Conservation (phyloP, 441 rosid genomes). For the Pelargonium exstipulatum region DNA sequence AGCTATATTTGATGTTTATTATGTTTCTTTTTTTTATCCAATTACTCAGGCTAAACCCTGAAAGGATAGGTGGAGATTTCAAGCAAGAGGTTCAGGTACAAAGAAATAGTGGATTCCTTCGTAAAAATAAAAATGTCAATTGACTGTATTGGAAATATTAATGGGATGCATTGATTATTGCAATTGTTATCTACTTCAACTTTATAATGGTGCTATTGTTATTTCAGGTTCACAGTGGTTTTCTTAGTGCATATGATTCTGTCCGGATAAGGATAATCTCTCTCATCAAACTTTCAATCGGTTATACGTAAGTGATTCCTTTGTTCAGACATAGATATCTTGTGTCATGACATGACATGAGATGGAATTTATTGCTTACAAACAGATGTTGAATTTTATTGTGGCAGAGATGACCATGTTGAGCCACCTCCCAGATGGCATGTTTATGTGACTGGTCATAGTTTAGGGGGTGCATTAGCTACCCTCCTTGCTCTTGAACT, state of each 20-base stretch:
- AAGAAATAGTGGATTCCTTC: not conserved
- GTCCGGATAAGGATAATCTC: slow-evolving; percentile 76
- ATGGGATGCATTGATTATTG: not conserved
- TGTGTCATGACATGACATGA: not conserved
- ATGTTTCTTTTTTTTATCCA: not conserved
- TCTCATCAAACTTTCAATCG: slow-evolving; percentile 54
- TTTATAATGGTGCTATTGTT: slow-evolving; percentile 13
- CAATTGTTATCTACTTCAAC: not conserved
- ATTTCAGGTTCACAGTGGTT: slow-evolving; percentile 88
- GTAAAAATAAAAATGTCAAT: not conserved
- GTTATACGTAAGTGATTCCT: slow-evolving; percentile 52
- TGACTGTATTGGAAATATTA: not conserved
- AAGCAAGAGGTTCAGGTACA: slow-evolving; percentile 83
- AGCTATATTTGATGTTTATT: not conserved
- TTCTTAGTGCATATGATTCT: slow-evolving; percentile 82
- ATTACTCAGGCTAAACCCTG: slow-evolving; percentile 69
- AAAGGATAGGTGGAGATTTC: slow-evolving; percentile 89
- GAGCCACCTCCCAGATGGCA: slow-evolving; percentile 58
- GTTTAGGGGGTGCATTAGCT: slow-evolving; percentile 95
- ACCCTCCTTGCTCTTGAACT: slow-evolving; percentile 91
- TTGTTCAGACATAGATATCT: slow-evolving; percentile 11
- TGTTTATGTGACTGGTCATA: slow-evolving; percentile 91
- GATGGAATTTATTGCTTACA: not conserved
- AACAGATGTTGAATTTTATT: slow-evolving; percentile 12
- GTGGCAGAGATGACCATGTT: slow-evolving; percentile 50